A percentile compares a stretch with the other conserved stretches of the same genome.
phyloP scores from a whole-genome alignment of 139 green algal genomes.

The Tetradesmus lagerheimii region DNA sequence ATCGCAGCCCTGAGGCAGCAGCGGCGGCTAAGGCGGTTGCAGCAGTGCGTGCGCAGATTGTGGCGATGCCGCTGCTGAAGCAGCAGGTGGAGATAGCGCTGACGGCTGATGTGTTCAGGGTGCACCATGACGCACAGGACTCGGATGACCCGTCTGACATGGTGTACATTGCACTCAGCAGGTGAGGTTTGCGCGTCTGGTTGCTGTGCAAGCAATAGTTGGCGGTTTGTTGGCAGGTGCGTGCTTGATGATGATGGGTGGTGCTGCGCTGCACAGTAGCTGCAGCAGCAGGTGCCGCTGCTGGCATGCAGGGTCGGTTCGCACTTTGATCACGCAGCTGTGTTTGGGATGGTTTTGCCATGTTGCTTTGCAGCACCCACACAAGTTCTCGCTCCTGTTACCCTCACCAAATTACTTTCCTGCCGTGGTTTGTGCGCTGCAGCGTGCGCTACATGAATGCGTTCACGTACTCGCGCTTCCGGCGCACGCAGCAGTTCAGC shows the following conservation, averaged over 20 bases:
- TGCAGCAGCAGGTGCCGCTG: background rate
- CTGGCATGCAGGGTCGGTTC: background rate
- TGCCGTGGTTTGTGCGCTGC: background rate
- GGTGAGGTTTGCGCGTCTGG: background rate
- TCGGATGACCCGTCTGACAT: constrained; percentile 52
- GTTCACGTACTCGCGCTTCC: constrained; percentile 52
- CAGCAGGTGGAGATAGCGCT: constrained; percentile 53
- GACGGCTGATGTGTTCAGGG: constrained; percentile 52
- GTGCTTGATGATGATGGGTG: background rate
- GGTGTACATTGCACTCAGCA: constrained; percentile 48
- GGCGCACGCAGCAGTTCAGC: constrained; percentile 18
- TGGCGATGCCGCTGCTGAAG: constrained; percentile 52
- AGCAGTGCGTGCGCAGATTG: constrained; percentile 27
- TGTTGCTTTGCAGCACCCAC: too few species aligned
- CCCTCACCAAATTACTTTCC: background rate
- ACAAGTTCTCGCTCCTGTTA: too few species aligned
- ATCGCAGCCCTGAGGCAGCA: constrained; percentile 14
- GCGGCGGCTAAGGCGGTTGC: constrained; percentile 20
- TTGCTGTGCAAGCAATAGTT: background rate
- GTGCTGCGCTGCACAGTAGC: background rate
- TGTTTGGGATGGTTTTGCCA: background rate
- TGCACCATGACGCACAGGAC: constrained; percentile 61
- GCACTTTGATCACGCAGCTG: background rate
- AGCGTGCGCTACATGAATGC: constrained; percentile 55
- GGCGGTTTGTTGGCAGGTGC: background rate